Evolutionary conservation across 2,329 filamentous ascomycete genomes (phyloP), one percentile per base, ranked within the genome.

Genomic region (Sporothrix brasiliensis): DNA sequence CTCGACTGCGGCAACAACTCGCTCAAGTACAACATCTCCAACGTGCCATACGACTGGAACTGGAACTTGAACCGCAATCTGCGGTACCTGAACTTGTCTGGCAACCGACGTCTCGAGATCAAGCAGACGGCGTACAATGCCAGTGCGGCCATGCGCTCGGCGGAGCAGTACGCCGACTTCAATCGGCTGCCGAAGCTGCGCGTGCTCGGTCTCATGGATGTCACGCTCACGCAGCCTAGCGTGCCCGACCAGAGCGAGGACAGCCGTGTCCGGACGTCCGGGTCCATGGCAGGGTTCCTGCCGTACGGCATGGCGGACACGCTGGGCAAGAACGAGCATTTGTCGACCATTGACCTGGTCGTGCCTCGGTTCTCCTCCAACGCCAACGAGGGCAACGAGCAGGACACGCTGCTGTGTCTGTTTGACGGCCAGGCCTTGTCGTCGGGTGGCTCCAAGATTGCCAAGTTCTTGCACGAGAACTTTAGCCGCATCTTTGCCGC

Each of bases 31-130:
- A 99, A 99, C 78, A 96, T 99, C 63, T 95, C 93, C 41, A 99
- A 99, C 77, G 97, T 97, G 85, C 95, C 94, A 0, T 99, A 99
- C 78, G 95, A 99, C 78, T 99, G 95, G 95, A 99, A 99, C 77
- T 99, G 95, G 95, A 98, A 98, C 77, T 92, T 95, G 85, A 99
- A 99, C 77, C 92, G 92, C 65, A 96, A 97, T 76, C 83, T 99
- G 74, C 91, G 94, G 73, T 99, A 96, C 77, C 89, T 99, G 73
- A 99, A 98, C 77, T 85, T 99, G 77, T 98, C 94, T 0, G 95
- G 95, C 67, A 99, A 99, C 82, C 97, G 97, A 80, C 89, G 94
- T 67, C 82, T 99, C 47, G 95, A 99, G 80, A 98, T 99, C 82
- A 91, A 91, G 77, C 86, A 87, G 75, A 88, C 87, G 34, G 83